These are phyloP conservation scores for Fraxinus cuspidata DNA, from an alignment of 257 asterid species.

Conservation along the genomic window DNA sequence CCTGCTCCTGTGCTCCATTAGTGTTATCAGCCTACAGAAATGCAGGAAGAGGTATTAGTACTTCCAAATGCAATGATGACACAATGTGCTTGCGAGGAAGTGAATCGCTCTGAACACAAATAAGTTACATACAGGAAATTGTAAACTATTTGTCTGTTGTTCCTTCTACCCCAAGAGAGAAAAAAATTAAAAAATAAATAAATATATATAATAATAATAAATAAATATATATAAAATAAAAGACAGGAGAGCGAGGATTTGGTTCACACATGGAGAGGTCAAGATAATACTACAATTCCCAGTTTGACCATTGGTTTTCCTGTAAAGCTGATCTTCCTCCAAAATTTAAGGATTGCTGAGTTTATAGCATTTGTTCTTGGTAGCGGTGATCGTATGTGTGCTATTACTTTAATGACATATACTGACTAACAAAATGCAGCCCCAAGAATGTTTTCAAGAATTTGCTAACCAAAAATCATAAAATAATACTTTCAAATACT, in stretches of 20 bases:
- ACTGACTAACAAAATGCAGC: neutral
- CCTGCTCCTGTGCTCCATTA: slow-evolving; percentile 50
- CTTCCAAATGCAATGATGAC: slow-evolving; percentile 3
- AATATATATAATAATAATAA: too few relatives aligned
- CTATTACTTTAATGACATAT: neutral
- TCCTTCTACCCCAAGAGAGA: neutral
- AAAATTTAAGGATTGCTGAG: neutral
- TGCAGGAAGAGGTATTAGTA: slow-evolving; percentile 16
- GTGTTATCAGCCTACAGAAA: slow-evolving; percentile 43
- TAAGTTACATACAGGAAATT: neutral
- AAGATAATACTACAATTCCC: neutral
- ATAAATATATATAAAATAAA: too few relatives aligned
- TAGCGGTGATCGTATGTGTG: neutral
- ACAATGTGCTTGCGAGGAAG: neutral
- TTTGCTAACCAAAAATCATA: neutral
- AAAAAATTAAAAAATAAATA: too few relatives aligned
- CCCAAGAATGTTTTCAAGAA: neutral
- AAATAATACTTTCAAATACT: neutral
- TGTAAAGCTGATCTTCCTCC: neutral
- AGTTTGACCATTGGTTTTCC: neutral
- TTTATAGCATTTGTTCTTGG: neutral
- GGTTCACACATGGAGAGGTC: neutral
- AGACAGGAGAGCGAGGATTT: neutral
- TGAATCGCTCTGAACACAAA: neutral
- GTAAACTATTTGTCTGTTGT: neutral